These are phyloP conservation scores for Dictyostelium capitatum DNA, from an alignment of 78 protist genomes.

Conservation along the genomic window DNA sequence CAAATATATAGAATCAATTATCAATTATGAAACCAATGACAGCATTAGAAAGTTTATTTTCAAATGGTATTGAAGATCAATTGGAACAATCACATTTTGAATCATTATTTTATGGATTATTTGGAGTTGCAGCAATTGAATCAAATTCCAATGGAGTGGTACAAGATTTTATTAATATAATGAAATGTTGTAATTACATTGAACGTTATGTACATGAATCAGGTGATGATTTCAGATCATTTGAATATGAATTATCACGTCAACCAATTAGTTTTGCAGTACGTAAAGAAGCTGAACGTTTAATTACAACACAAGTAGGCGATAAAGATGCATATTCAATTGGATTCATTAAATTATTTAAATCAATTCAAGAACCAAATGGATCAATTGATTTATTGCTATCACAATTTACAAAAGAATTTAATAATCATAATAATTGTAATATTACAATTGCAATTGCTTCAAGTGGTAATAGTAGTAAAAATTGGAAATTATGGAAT, in stretches of 20 bases:
- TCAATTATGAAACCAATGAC: slow-evolving; percentile 71
- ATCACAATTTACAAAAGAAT: background rate
- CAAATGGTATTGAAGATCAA: background rate
- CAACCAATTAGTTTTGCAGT: background rate
- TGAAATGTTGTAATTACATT: slow-evolving; percentile 37
- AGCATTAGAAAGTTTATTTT: slow-evolving; percentile 22
- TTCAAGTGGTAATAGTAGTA: background rate
- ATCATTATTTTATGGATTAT: no score
- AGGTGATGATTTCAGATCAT: background rate
- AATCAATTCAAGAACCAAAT: background rate
- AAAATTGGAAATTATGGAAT: background rate
- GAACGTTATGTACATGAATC: background rate
- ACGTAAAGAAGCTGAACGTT: background rate
- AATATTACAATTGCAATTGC: background rate
- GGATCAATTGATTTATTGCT: background rate
- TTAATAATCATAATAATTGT: background rate
- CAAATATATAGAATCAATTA: slow-evolving; percentile 24
- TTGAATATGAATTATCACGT: slow-evolving; percentile 25
- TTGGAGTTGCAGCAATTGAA: background rate
- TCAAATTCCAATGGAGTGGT: background rate
- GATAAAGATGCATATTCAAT: background rate
- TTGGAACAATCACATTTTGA: background rate
- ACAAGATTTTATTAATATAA: slow-evolving; percentile 3
- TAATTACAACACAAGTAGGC: background rate
- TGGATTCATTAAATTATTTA: slow-evolving; percentile 21